A percentile compares a stretch with the other conserved stretches of the same genome.
Evolutionary conservation across 164 flowering plant species (phyloP).

Genomic region (Buxus sempervirens): DNA sequence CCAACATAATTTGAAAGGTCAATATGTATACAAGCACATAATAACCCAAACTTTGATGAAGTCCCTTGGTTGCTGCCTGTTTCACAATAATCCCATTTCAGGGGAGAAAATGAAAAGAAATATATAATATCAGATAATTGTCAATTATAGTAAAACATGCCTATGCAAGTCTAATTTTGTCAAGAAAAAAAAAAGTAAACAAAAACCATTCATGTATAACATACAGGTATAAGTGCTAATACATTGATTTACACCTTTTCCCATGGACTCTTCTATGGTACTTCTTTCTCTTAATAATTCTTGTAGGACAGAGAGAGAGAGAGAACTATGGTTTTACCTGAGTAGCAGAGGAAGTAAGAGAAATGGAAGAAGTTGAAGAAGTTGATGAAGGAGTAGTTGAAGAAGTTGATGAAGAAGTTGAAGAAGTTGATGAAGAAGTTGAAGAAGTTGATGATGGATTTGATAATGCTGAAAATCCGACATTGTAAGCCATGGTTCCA

Average conservation of each 20-base stretch:
- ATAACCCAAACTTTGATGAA: slow-evolving; percentile 48
- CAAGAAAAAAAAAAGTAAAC: no score
- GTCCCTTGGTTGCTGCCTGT: slow-evolving; percentile 54
- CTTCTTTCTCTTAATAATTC: neutral
- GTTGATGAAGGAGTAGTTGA: slow-evolving; percentile 40
- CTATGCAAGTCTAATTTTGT: no score
- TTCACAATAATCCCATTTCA: slow-evolving; percentile 23
- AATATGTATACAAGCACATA: slow-evolving; percentile 54
- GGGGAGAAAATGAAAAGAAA: slow-evolving; percentile 5
- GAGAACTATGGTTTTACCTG: slow-evolving; percentile 39
- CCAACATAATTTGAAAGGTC: slow-evolving; percentile 48
- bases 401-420: slow-evolving; percentile 31
- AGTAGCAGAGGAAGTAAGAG: slow-evolving; percentile 54
- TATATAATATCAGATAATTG: slow-evolving; percentile 3
- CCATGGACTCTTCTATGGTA: neutral
- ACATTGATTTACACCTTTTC: neutral
- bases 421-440: slow-evolving; percentile 35
- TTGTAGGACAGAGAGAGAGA: neutral
- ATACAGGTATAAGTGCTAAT: neutral
- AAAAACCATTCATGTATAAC: neutral
- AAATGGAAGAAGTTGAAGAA: slow-evolving; percentile 44
- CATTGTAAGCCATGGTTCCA: slow-evolving; percentile 82
- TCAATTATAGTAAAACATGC: no score
- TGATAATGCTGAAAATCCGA: slow-evolving; percentile 50
- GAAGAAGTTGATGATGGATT: slow-evolving; percentile 35